Evolutionary conservation across 345 rosid genomes (phyloP).

Genomic region (Eutrema japonicum): DNA sequence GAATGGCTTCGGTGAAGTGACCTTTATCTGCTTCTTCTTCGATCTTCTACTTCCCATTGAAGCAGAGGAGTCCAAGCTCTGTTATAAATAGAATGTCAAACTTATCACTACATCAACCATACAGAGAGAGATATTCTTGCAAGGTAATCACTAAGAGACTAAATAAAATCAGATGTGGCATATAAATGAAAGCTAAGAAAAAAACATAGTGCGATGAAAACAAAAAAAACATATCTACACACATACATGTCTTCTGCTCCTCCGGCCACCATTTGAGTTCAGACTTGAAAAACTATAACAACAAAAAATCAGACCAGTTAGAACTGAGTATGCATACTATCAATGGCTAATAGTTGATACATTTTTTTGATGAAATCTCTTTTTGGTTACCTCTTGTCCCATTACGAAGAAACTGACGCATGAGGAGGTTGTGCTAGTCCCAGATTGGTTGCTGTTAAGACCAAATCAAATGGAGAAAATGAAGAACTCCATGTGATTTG

Average conservation of each 20-base stretch:
- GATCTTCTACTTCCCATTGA: constrained; percentile 63
- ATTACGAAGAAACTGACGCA: constrained; percentile 65
- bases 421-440: constrained; percentile 59
- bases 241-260: constrained; percentile 81
- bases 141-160: background rate
- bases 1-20: constrained; percentile 72
- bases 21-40: constrained; percentile 66
- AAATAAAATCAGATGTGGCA: background rate
- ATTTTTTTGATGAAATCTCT: background rate
- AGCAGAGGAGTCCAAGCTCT: constrained; percentile 78
- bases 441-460: constrained; percentile 63
- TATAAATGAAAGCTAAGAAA: background rate
- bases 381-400: constrained; percentile 59
- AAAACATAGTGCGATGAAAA: background rate
- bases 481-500: constrained; percentile 49
- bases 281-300: constrained; percentile 58
- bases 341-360: background rate
- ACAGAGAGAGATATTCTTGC: background rate
- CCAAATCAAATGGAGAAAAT: constrained; percentile 57
- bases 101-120: constrained; percentile 3
- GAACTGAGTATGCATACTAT: constrained; percentile 8
- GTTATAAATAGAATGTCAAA: constrained; percentile 24
- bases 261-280: constrained; percentile 64
- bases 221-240: background rate
- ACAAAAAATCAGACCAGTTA: background rate